phyloP scores from a whole-genome alignment of 257 asterid species.

The Capsicum baccatum region DNA sequence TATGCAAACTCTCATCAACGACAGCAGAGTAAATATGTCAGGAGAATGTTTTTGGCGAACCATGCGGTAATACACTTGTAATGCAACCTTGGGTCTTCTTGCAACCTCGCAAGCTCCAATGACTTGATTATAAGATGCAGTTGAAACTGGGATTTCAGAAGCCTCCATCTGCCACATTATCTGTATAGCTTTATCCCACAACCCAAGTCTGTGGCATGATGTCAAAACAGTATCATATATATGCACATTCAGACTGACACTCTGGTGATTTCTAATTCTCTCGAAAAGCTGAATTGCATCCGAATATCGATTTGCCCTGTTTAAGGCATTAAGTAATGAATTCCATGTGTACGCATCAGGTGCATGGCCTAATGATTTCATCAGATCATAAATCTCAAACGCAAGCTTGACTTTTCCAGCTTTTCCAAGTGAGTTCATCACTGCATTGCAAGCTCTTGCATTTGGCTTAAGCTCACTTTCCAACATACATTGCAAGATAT shows the following conservation, averaged over 20 bases:
- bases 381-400: constrained; percentile 56
- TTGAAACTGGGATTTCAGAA: constrained; percentile 55
- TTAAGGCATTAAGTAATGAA: constrained; percentile 76
- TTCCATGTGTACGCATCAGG: constrained; percentile 95
- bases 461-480: constrained; percentile 64
- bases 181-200: constrained; percentile 82
- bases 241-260: constrained; percentile 54
- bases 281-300: constrained; percentile 75
- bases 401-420: constrained; percentile 66
- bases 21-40: constrained; percentile 69
- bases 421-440: constrained; percentile 78
- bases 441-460: constrained; percentile 64
- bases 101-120: constrained; percentile 93
- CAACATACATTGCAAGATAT: constrained; percentile 58
- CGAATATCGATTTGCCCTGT: constrained; percentile 57
- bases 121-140: constrained; percentile 79
- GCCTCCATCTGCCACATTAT: constrained; percentile 82
- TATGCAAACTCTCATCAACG: constrained; percentile 73
- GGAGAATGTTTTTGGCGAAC: constrained; percentile 56
- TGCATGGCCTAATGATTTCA: constrained; percentile 64
- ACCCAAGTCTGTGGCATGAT: constrained; percentile 78
- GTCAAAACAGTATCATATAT: constrained; percentile 69
- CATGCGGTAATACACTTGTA: constrained; percentile 81
- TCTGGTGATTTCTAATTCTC: constrained; percentile 52
- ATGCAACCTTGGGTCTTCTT: constrained; percentile 71